Conservation (phyloP, 306 rosid species). For the Carpinus viminea region DNA sequence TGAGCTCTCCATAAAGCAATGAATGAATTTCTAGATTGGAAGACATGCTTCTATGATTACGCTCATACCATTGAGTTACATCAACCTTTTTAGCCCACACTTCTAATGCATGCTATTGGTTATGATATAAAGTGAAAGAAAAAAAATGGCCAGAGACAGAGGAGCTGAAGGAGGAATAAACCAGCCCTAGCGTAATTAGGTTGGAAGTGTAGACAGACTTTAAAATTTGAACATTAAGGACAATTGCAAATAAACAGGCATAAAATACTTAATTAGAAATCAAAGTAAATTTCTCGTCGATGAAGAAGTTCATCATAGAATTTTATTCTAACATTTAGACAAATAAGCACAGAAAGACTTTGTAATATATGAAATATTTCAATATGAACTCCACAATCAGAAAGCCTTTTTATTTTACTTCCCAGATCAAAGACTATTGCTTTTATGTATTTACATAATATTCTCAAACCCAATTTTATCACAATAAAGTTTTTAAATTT, state of each 20-base stretch:
- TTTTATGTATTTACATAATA: not conserved
- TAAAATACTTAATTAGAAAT: not conserved
- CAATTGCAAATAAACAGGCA: not conserved
- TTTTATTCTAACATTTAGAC: too few relatives aligned
- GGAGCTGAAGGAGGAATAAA: not conserved
- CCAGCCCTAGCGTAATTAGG: not conserved
- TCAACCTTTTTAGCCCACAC: not conserved
- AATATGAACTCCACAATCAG: not conserved
- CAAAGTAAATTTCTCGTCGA: not conserved
- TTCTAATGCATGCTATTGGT: not conserved
- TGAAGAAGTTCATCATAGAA: too few relatives aligned
- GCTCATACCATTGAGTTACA: not conserved
- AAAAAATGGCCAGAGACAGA: not conserved
- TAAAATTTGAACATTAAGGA: not conserved
- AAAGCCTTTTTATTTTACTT: not conserved
- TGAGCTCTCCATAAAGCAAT: not conserved
- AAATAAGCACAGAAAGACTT: not conserved
- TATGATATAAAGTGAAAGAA: not conserved
- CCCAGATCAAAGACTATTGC: not conserved
- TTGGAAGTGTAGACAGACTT: not conserved
- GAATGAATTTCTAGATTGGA: not conserved
- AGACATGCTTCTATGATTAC: not conserved
- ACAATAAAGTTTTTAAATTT: not conserved
- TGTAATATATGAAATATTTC: not conserved
- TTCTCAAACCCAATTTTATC: not conserved